Conservation (phyloP, 148 eudicot species). For the Hydrangea macrophylla region DNA sequence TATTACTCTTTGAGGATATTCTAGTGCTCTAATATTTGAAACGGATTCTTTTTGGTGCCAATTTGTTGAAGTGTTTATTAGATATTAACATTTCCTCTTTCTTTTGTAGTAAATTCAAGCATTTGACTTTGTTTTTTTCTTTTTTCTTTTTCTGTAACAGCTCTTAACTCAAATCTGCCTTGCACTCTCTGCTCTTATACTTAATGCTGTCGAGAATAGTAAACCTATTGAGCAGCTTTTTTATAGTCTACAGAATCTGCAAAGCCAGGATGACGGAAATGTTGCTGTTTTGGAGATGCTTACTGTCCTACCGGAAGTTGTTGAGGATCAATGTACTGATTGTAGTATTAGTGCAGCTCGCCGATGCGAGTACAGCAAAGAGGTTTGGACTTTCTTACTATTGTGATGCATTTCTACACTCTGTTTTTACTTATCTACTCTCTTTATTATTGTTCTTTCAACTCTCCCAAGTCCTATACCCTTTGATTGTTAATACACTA, state of each 20-base stretch:
- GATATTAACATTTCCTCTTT: slow-evolving; percentile 8
- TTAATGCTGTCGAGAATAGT: slow-evolving; percentile 72
- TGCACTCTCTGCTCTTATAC: slow-evolving; percentile 80
- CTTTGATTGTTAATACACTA: slow-evolving; percentile 14
- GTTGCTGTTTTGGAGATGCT: slow-evolving; percentile 90
- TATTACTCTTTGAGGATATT: background rate
- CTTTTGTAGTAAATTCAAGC: background rate
- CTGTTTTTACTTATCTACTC: slow-evolving; percentile 9
- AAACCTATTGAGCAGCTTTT: slow-evolving; percentile 90
- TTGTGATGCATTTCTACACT: background rate
- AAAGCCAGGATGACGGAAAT: slow-evolving; percentile 65
- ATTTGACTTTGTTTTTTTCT: slow-evolving; percentile 15
- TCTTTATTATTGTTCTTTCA: slow-evolving; percentile 10
- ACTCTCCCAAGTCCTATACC: background rate
- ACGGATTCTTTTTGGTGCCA: background rate
- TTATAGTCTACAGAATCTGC: slow-evolving; percentile 76
- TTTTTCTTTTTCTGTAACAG: slow-evolving; percentile 44
- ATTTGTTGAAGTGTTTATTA: slow-evolving; percentile 5
- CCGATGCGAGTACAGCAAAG: slow-evolving; percentile 68
- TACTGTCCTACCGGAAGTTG: slow-evolving; percentile 88
- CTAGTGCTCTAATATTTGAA: background rate
- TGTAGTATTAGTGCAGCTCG: slow-evolving; percentile 48
- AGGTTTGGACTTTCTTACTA: slow-evolving; percentile 43
- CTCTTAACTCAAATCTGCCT: slow-evolving; percentile 95
- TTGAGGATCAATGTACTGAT: slow-evolving; percentile 75